A percentile compares a stretch with the other conserved stretches of the same genome.
phyloP scores from a whole-genome alignment of 257 asterid species.

The Paulownia fortunei region DNA sequence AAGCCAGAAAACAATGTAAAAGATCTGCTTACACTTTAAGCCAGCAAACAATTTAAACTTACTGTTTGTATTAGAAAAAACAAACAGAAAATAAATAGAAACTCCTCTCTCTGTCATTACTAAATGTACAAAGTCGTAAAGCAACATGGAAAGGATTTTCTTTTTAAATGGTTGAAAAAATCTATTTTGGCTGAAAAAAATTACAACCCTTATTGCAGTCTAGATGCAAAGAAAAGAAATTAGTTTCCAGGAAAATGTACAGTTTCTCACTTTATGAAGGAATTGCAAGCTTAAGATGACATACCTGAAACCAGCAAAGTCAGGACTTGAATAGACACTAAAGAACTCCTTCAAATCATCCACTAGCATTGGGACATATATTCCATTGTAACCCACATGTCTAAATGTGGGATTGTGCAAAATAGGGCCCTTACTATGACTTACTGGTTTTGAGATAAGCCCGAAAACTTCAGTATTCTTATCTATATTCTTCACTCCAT shows the following conservation, averaged over 20 bases:
- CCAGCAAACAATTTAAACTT: neutral
- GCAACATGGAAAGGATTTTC: neutral
- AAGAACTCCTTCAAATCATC: conserved; percentile 72
- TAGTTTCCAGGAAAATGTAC: neutral
- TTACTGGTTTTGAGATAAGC: conserved; percentile 69
- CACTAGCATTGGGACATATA: conserved; percentile 72
- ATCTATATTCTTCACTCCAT: conserved; percentile 51
- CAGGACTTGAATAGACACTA: conserved; percentile 52
- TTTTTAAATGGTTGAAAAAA: neutral
- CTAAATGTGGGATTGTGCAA: conserved; percentile 72
- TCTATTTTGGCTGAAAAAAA: neutral
- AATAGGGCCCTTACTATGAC: conserved; percentile 77
- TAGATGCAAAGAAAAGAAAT: neutral
- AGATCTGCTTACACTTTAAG: neutral
- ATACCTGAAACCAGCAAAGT: conserved; percentile 68
- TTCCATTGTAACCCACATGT: conserved; percentile 57
- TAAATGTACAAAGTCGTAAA: neutral
- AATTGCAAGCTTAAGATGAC: neutral
- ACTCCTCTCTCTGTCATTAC: neutral
- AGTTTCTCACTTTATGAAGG: neutral
- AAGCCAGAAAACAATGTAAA: conserved; percentile 20
- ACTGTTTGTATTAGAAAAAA: neutral
- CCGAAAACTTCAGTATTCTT: conserved; percentile 59
- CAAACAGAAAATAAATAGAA: neutral
- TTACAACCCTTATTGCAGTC: neutral